Evolutionary conservation across 768 basidiomycete genomes (phyloP).

Genomic region (Collybia mongolica): DNA sequence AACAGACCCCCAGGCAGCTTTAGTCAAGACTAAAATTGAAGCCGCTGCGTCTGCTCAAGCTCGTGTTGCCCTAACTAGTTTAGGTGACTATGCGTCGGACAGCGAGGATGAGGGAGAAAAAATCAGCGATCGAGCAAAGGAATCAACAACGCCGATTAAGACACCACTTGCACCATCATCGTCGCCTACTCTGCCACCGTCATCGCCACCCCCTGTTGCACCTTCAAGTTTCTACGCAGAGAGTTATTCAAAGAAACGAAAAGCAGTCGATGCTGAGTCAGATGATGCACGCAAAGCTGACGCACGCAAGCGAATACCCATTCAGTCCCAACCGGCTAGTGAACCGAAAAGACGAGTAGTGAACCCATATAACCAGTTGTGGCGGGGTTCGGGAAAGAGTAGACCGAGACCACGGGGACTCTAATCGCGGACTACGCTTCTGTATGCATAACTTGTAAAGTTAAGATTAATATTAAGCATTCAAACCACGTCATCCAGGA

Average conservation of each 20-base stretch:
- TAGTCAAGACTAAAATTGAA: constrained; percentile 53
- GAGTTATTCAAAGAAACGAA: constrained; percentile 27
- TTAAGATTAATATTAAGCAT: constrained; percentile 11
- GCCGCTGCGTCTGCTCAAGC: constrained; percentile 34
- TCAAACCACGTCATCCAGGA: constrained; percentile 1
- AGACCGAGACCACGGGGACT: constrained; percentile 13
- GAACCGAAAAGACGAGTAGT: not conserved
- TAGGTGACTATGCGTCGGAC: constrained; percentile 28
- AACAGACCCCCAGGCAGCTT: constrained; percentile 51
- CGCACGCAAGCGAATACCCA: constrained; percentile 1
- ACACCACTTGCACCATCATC: constrained; percentile 29
- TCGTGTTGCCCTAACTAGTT: constrained; percentile 16
- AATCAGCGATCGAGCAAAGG: constrained; percentile 9
- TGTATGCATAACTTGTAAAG: constrained; percentile 1
- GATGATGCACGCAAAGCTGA: constrained; percentile 6
- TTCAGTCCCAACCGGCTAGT: constrained; percentile 2
- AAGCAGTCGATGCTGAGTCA: constrained; percentile 15
- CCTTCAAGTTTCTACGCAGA: constrained; percentile 34
- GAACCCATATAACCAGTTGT: constrained; percentile 12
- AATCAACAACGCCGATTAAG: constrained; percentile 10
- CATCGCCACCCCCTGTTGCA: constrained; percentile 29
- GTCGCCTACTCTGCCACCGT: constrained; percentile 23
- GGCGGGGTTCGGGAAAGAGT: constrained; percentile 4
- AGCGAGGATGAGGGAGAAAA: constrained; percentile 18
- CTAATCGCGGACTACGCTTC: constrained; percentile 8